Evolutionary conservation across 2,329 filamentous ascomycete genomes (phyloP).

Genomic region (Aspergillus sp.): DNA sequence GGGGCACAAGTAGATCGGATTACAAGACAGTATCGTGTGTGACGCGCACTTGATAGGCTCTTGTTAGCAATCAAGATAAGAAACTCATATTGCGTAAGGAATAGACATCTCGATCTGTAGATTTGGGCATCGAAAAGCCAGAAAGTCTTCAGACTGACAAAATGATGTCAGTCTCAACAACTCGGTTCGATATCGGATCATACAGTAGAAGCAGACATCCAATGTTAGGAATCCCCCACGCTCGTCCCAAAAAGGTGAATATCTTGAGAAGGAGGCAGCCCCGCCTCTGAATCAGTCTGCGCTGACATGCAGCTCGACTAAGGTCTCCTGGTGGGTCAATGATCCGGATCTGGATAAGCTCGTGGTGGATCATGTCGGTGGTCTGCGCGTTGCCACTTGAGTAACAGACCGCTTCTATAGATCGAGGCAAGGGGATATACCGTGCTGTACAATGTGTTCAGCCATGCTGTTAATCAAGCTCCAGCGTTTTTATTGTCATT

Average conservation of each 20-base stretch:
- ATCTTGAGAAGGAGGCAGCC: background rate
- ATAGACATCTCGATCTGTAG: too few species aligned
- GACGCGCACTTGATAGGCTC: too few species aligned
- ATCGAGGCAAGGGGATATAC: background rate
- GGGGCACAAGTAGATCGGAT: too few species aligned
- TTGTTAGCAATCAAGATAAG: too few species aligned
- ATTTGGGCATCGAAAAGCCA: too few species aligned
- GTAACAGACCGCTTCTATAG: background rate
- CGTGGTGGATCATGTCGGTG: background rate
- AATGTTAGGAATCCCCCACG: background rate
- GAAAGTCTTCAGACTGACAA: too few species aligned
- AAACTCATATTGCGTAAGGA: too few species aligned
- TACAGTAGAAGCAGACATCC: background rate
- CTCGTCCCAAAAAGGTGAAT: background rate
- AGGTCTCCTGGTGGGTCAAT: background rate
- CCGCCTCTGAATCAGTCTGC: background rate
- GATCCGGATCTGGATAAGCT: background rate
- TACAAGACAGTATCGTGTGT: too few species aligned
- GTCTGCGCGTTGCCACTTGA: background rate
- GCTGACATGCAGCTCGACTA: background rate
- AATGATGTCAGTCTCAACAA: too few species aligned
- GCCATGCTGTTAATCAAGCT: background rate
- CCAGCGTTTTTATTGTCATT: background rate
- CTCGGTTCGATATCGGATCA: too few species aligned
- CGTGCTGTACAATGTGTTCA: background rate